Evolutionary conservation across 176 grass and related monocot genomes (phyloP), one percentile per base, ranked within the genome.

Genomic region (Alloteropsis semialata): DNA sequence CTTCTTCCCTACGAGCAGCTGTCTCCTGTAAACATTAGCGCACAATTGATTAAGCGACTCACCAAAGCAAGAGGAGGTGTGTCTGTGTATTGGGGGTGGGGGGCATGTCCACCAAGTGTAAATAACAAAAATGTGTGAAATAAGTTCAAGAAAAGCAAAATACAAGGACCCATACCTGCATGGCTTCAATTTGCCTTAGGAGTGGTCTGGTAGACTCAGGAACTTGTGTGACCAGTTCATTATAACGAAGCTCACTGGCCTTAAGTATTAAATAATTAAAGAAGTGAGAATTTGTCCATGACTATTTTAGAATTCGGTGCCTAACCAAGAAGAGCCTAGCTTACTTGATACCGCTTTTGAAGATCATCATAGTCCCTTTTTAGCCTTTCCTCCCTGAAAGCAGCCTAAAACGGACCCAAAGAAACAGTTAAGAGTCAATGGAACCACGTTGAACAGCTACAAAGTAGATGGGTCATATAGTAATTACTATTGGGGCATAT

Each of bases 271-370:
- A 36, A 65, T 13, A 65, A 68, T 32, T 9, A 80, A 79, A 70
- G 3, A 72, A 58, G 1, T 70, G 21, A 72, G 61, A 81, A 65
- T 58, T 69, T n/a, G 43, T 53, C 6, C 10, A 64, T 43, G 17
- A 41, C 12, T 61, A 75, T 81, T 72, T 64, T 82, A 68, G 22
- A 41, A 21, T 75, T 57, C 22, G 87, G 64, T 17, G 78, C 37
- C 55, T 83, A 69, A 87, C 38, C 24, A 65, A 37, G 56, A 41
- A 86, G 60, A 21, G 60, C 17, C 46, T 36, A 79, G 57, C 83
- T 90, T 86, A 99, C 97, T 90, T 99, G 93, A 81, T 96, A 96
- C 70, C 89, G 91, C 74, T 90, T 99, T 87, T 99, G 97, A 89
- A 99, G 87, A 85, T 99, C 97, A 72, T 96, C 97, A 77, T 96